Evolutionary conservation across 2,329 filamentous ascomycete species (phyloP).

Genomic region (Stemphylium beticola): DNA sequence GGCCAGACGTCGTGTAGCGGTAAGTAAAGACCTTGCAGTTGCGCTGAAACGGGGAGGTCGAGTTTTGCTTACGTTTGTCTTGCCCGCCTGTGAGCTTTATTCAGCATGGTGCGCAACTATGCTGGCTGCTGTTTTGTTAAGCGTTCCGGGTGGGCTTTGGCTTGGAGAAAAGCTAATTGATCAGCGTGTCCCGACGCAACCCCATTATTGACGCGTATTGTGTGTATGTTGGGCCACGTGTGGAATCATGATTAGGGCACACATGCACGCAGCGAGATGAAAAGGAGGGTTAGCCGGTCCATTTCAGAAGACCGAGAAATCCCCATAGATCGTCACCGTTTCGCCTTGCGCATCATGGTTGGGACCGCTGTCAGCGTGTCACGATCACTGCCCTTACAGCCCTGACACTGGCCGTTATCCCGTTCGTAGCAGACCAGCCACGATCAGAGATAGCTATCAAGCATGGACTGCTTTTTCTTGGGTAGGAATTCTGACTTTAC

Average conservation of each 20-base stretch:
- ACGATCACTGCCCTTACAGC: neutral
- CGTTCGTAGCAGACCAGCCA: neutral
- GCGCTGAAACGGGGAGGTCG: conserved; percentile 8
- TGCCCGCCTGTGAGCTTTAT: neutral
- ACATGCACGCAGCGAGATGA: neutral
- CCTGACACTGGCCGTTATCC: neutral
- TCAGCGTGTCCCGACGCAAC: neutral
- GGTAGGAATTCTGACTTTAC: conserved; percentile 9
- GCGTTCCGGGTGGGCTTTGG: conserved; percentile 2
- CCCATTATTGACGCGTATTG: neutral
- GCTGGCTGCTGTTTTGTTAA: conserved; percentile 4
- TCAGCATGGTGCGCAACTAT: conserved; percentile 10
- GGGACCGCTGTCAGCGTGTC: neutral
- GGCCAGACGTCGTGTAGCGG: conserved; percentile 16
- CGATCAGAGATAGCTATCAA: conserved; percentile 1
- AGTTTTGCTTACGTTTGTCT: conserved; percentile 26
- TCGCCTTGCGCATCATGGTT: neutral
- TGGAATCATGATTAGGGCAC: neutral
- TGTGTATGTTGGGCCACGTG: neutral
- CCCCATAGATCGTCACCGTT: neutral
- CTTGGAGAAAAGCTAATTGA: neutral
- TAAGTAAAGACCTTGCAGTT: conserved; percentile 12
- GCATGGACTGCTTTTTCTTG: conserved; percentile 20
- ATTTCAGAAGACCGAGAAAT: neutral
- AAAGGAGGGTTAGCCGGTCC: neutral